Evolutionary conservation across 352 stramenopile species (phyloP), one percentile per base, ranked within the genome.

Genomic region (Phytophthora niederhauseri): DNA sequence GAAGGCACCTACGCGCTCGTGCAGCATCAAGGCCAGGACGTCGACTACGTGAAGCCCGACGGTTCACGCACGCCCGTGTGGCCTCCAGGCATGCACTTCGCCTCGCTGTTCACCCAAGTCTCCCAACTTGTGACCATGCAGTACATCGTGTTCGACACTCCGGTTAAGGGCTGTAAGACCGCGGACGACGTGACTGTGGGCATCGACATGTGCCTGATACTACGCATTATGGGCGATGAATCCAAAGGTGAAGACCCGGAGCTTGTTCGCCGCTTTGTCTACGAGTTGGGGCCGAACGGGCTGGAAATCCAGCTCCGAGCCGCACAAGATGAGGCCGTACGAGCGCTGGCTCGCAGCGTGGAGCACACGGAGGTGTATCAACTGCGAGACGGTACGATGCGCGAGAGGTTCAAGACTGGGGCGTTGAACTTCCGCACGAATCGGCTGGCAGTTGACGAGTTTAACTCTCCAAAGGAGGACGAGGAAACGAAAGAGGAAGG

Each of bases 111-210:
- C 65, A 87, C 90, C 15, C 87, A 90, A 56, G 84, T 95, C 5
- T 85, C 88, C 0, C 87, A 97, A 50, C 64, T 96, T 12, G 81
- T 97, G 9, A 97, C 87, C n/a, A 93, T 92, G 78, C 88, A 95
- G 70, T 88, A 81, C 51, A 87, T 95, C 24, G 76, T 96, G 8
- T 95, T 93, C 55, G 80, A 94, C 57, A 93, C 85, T 4, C 82
- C 84, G 3, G 84, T 97, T 8, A 93, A 95, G 59, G 88, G 84
- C 36, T 96, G 89, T 73, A 92, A 94, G 73, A 96, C 90, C 3
- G 77, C 80, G 0, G 90, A 96, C 70, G 84, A 96, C 60, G 88
- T 96, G 22, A 92, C 84, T 1, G 85, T 96, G 9, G 54, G 72
- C n/a, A 95, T 97, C 48, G 85, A 97, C 59, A 87, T 97, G 63